Evolutionary conservation across 768 basidiomycete genomes (phyloP).

Genomic region (Clavaria fumosa): DNA sequence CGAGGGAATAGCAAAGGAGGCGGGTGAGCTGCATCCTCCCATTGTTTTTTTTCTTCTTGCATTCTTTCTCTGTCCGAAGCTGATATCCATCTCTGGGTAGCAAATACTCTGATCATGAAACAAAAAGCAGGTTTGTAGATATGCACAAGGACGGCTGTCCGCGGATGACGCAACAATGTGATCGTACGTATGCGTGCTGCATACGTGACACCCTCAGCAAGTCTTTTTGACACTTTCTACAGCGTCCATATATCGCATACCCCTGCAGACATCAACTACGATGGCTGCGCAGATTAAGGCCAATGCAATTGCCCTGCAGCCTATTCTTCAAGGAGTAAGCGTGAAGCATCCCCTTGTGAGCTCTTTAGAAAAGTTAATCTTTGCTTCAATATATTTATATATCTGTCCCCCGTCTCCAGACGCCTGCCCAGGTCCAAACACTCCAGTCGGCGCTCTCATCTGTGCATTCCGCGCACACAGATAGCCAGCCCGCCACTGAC

Average conservation of each 20-base stretch:
- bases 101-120: constrained; percentile 56
- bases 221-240: background rate
- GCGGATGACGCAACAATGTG: constrained; percentile 71
- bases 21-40: constrained; percentile 55
- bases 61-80: constrained; percentile 11
- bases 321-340: constrained; percentile 34
- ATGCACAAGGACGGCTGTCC: constrained; percentile 74
- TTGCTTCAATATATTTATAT: background rate
- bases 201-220: too few species aligned
- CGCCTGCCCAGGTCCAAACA: constrained; percentile 37
- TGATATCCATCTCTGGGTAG: constrained; percentile 21
- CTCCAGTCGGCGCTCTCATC: constrained; percentile 32
- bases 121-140: constrained; percentile 50
- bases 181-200: constrained; percentile 31
- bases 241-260: constrained; percentile 64
- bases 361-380: too few species aligned
- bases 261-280: constrained; percentile 46
- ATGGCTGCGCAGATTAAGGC: constrained; percentile 47
- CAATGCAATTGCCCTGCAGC: constrained; percentile 37
- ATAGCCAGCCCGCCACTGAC: constrained; percentile 7
- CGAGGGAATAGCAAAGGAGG: constrained; percentile 60
- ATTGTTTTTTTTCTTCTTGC: too few species aligned
- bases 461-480: constrained; percentile 13
- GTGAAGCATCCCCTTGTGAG: constrained; percentile 65
- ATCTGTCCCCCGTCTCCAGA: constrained; percentile 23